Base-by-base conservation (phyloP, 2,329 filamentous ascomycete species). In the Pyricularia grisea region DNA sequence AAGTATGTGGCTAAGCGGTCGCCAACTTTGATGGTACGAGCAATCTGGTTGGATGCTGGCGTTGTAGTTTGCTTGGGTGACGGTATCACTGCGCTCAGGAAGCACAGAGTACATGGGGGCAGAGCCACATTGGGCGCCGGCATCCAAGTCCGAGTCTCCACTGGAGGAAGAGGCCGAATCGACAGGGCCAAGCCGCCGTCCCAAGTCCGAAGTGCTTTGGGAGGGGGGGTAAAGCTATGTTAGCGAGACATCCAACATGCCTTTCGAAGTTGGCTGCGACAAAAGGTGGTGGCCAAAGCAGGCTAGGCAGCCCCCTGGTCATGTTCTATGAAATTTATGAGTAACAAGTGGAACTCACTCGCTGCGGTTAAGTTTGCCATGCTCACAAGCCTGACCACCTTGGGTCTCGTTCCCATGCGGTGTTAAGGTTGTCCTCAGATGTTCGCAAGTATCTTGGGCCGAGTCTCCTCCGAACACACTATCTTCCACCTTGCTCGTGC, bases 21-120 rank as follows among this genome's bases (percentile, higher is more conserved):
- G 66, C 25, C 17, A 28, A 20, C 7, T 58, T 28, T 67, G 66
- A 23, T 55, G 66, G 17, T n/a, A 55, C 1, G 42, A 55, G 42
- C 42, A 55, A n/a, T 2, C 42, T 10, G 33, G n/a, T 17, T 31
- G 42, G 36, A 67, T 20, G 23, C 42, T 30, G 14, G 66, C 27
- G 42, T 31, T 67, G n/a, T 67, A 67, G 36, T 28, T 67, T n/a
- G 36, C 42, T 50, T 58, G 66, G 36, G 66, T 67, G 14, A 67
- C 28, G 2, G 66, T 67, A 14, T 27, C 42, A 50, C 20, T 50
- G n/a, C 36, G 66, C 66, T 60, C 27, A 28, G 36, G 36, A 60
- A n/a, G 42, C 42, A 55, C 42, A n/a, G 20, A 20, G 42, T 20
- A n/a, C 42, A 55, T 55, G 42, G 6, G 5, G 42, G 42, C 20